Evolutionary conservation across 106 monocot genomes (phyloP).

Genomic region (Amphibolis antarctica): DNA sequence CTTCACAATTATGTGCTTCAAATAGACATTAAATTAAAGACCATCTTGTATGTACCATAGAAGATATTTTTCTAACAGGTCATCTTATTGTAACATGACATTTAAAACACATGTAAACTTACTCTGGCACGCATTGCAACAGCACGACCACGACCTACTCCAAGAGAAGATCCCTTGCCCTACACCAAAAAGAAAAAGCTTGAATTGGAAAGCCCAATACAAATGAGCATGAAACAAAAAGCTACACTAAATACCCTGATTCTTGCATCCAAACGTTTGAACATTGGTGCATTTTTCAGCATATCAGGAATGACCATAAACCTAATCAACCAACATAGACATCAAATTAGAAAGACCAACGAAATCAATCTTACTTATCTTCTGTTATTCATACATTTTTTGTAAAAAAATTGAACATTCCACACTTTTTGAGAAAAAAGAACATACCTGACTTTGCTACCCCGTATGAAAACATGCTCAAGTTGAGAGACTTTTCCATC

Average conservation of each 20-base stretch:
- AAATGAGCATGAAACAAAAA: neutral
- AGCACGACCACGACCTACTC: slow-evolving; percentile 93
- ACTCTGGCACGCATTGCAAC: slow-evolving; percentile 85
- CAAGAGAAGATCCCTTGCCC: slow-evolving; percentile 79
- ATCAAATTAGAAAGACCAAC: neutral
- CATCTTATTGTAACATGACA: neutral
- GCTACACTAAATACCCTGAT: slow-evolving; percentile 35
- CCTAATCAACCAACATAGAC: slow-evolving; percentile 18
- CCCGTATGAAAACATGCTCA: slow-evolving; percentile 82
- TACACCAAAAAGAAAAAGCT: slow-evolving; percentile 6
- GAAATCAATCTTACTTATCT: neutral
- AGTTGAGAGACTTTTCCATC: slow-evolving; percentile 78
- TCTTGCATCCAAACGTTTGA: slow-evolving; percentile 86
- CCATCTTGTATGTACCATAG: neutral
- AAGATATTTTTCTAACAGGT: neutral
- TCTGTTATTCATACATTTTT: neutral
- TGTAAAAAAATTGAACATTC: neutral
- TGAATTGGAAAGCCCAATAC: neutral
- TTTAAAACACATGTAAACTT: slow-evolving; percentile 16
- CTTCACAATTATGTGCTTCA: no score
- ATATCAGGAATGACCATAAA: slow-evolving; percentile 98
- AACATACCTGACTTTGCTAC: slow-evolving; percentile 75
- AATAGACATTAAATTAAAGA: no score
- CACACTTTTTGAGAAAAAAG: neutral
- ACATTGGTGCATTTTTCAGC: slow-evolving; percentile 98